These are phyloP conservation scores for Cyclotella cryptica DNA, from an alignment of 108 stramenopile species.

Conservation along the genomic window DNA sequence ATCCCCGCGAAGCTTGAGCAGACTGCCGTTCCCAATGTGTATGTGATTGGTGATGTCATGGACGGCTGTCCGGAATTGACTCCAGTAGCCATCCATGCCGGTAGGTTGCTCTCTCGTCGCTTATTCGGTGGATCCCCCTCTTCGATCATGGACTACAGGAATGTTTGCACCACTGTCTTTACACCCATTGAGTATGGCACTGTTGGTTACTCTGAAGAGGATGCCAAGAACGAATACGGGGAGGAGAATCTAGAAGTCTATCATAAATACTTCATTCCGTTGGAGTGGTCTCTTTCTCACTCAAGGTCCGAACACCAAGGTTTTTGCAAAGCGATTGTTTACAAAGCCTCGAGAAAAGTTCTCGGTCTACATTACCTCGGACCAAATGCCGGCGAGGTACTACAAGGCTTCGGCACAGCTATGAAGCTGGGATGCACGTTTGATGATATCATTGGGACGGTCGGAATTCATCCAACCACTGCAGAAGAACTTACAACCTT, in stretches of 20 bases:
- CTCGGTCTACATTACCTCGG: constrained; percentile 97
- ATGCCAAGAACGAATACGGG: constrained; percentile 85
- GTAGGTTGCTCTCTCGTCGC: constrained; percentile 86
- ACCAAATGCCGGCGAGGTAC: constrained; percentile 98
- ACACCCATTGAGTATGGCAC: constrained; percentile 97
- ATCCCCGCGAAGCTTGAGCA: constrained; percentile 88
- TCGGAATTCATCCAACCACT: constrained; percentile 98
- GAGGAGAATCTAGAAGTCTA: constrained; percentile 90
- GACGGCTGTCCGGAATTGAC: constrained; percentile 97
- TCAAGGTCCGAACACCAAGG: constrained; percentile 65
- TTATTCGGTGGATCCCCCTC: constrained; percentile 89
- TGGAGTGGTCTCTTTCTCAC: constrained; percentile 93
- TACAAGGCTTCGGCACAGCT: constrained; percentile 93
- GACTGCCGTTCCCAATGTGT: constrained; percentile 90
- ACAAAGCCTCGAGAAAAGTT: constrained; percentile 76
- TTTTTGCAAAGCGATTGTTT: constrained; percentile 93
- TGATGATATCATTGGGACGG: constrained; percentile 81
- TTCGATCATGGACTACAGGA: constrained; percentile 90
- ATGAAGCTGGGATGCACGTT: constrained; percentile 92
- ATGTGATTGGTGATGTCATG: constrained; percentile 98
- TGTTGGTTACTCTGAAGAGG: constrained; percentile 96
- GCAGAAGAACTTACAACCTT: constrained; percentile 93
- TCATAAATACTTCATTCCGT: constrained; percentile 92
- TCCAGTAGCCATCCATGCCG: constrained; percentile 98
- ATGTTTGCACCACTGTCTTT: constrained; percentile 96